Evolutionary conservation across 2,329 filamentous ascomycete species (phyloP).

Genomic region (Byssochlamys sp.): DNA sequence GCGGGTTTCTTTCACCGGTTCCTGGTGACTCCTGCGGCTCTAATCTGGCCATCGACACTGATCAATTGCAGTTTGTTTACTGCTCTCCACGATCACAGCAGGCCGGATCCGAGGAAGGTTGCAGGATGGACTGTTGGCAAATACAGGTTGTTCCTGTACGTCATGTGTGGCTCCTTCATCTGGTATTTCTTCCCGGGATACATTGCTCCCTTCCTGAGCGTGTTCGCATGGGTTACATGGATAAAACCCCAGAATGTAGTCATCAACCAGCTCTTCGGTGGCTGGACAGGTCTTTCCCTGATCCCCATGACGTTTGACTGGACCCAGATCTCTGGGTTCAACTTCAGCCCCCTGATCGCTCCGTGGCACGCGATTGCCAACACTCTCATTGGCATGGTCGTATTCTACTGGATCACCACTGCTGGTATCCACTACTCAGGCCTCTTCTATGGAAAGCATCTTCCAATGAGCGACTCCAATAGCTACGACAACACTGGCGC

Average conservation of each 20-base stretch:
- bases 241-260: conserved; percentile 58
- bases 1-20: conserved; percentile 59
- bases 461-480: conserved; percentile 60
- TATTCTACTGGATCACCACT: conserved; percentile 55
- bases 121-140: conserved; percentile 57
- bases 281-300: conserved; percentile 56
- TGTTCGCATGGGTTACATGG: conserved; percentile 65
- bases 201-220: conserved; percentile 58
- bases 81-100: conserved; percentile 59
- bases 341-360: conserved; percentile 58
- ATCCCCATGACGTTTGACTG: conserved; percentile 68
- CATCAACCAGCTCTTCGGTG: conserved; percentile 65
- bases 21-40: conserved; percentile 48
- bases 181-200: conserved; percentile 64
- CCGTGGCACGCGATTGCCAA: conserved; percentile 69
- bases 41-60: conserved; percentile 65
- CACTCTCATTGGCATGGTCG: conserved; percentile 56
- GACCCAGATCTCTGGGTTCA: conserved; percentile 61
- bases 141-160: conserved; percentile 54
- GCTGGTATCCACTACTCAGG: conserved; percentile 56
- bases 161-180: conserved; percentile 49
- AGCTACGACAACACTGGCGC: conserved; percentile 63
- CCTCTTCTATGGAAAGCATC: conserved; percentile 53
- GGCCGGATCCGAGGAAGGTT: conserved; percentile 46
- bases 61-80: conserved; percentile 60